Conservation (phyloP, 768 basidiomycete genomes). For the Auricularia auricula-judae region DNA sequence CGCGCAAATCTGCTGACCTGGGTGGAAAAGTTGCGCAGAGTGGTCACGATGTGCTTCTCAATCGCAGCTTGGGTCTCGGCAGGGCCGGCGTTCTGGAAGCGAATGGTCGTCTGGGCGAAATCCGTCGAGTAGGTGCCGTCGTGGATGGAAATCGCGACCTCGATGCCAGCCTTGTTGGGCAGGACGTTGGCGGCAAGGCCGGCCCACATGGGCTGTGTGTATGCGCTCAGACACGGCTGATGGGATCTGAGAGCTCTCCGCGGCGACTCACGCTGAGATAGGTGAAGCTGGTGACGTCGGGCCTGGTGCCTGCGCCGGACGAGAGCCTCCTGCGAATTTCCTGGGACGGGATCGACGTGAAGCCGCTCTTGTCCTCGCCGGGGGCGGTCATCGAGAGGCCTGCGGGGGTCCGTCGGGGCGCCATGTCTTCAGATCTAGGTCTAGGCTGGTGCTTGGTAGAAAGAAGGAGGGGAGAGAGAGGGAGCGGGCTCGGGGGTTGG, state of each 20-base stretch:
- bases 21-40: slow-evolving; percentile 56
- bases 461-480: slow-evolving; percentile 13
- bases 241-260: background rate
- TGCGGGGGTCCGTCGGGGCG: background rate
- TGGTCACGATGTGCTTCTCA: slow-evolving; percentile 51
- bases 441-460: slow-evolving; percentile 38
- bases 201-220: slow-evolving; percentile 73
- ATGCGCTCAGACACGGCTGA: slow-evolving; percentile 9
- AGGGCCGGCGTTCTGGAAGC: slow-evolving; percentile 39
- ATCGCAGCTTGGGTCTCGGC: slow-evolving; percentile 49
- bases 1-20: background rate
- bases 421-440: slow-evolving; percentile 17
- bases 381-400: slow-evolving; percentile 1
- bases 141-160: slow-evolving; percentile 70
- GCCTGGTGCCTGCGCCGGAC: slow-evolving; percentile 37
- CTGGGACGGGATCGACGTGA: slow-evolving; percentile 53
- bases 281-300: slow-evolving; percentile 44
- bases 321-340: slow-evolving; percentile 61
- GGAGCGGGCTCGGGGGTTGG: background rate
- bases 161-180: slow-evolving; percentile 49
- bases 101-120: slow-evolving; percentile 47
- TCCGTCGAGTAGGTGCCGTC: slow-evolving; percentile 82
- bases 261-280: slow-evolving; percentile 48
- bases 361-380: background rate
- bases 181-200: slow-evolving; percentile 57